These are phyloP conservation scores for Sclerospora graminicola DNA, from an alignment of 352 stramenopile genomes.

Conservation along the genomic window DNA sequence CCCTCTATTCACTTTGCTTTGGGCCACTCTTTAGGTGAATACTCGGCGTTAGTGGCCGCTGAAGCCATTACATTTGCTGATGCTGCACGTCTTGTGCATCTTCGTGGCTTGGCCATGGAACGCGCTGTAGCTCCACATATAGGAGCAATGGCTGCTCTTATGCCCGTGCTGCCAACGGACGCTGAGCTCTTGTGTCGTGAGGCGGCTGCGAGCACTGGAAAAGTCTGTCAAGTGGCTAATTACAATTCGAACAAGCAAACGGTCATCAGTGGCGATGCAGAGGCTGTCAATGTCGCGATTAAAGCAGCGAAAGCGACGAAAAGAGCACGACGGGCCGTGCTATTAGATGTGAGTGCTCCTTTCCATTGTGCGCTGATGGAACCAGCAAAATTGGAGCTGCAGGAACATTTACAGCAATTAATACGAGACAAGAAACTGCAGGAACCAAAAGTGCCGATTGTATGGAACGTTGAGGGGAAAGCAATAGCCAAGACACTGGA, in stretches of 20 bases:
- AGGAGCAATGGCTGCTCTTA: constrained; percentile 70
- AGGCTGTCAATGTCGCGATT: constrained; percentile 42
- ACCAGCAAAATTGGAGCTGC: constrained; percentile 41
- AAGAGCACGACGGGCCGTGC: constrained; percentile 56
- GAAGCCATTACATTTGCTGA: constrained; percentile 53
- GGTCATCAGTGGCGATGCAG: constrained; percentile 61
- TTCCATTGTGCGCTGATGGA: constrained; percentile 82
- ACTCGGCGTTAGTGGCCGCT: constrained; percentile 72
- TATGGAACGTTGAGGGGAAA: constrained; percentile 71
- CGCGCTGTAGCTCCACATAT: constrained; percentile 35
- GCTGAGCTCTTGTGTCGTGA: constrained; percentile 46
- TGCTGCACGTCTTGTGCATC: constrained; percentile 57
- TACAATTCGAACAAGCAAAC: constrained; percentile 86
- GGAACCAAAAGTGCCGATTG: constrained; percentile 40
- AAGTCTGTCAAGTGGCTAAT: constrained; percentile 75
- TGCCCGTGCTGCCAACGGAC: constrained; percentile 41
- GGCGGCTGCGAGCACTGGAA: constrained; percentile 21
- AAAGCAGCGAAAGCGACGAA: constrained; percentile 51
- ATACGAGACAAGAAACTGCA: constrained; percentile 20
- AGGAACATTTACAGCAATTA: constrained; percentile 23
- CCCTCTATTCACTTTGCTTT: constrained; percentile 32
- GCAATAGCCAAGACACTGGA: constrained; percentile 28
- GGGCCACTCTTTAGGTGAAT: constrained; percentile 82
- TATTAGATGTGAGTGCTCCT: constrained; percentile 71
- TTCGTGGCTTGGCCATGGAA: constrained; percentile 64